phyloP scores from a whole-genome alignment of 2,329 filamentous ascomycete species.

The Aspergillus neotritici region DNA sequence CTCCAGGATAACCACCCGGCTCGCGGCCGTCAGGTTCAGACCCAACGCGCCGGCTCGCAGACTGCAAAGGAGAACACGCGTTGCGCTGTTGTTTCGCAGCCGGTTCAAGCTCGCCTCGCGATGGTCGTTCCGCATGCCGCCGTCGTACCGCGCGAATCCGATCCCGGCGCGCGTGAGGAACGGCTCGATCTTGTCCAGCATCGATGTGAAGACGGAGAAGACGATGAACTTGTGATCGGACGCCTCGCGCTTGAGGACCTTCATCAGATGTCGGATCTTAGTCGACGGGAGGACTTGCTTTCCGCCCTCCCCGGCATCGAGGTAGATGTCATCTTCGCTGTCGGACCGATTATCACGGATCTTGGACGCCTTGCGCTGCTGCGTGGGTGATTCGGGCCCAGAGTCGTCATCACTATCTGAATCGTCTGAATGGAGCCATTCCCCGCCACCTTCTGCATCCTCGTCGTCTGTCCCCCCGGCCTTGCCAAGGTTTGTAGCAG shows the following conservation, averaged over 20 bases:
- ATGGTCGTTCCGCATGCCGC: constrained; percentile 86
- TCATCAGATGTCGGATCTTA: constrained; percentile 82
- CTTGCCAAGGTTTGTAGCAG: constrained; percentile 59
- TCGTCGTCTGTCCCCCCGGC: constrained; percentile 84
- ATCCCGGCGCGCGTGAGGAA: constrained; percentile 73
- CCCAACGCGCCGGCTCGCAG: constrained; percentile 90
- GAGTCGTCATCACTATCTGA: constrained; percentile 48
- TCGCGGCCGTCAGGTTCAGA: constrained; percentile 89
- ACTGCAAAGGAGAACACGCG: constrained; percentile 82
- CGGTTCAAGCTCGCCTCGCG: constrained; percentile 79
- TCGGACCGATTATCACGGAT: constrained; percentile 38
- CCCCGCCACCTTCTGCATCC: constrained; percentile 78
- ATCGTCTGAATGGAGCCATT: constrained; percentile 69
- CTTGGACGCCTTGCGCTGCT: constrained; percentile 9
- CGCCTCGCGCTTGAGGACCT: constrained; percentile 73
- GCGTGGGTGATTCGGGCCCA: constrained; percentile 26
- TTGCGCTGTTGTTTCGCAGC: constrained; percentile 67
- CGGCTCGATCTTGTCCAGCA: constrained; percentile 93
- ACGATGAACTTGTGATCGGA: constrained; percentile 92
- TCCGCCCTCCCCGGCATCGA: constrained; percentile 36
- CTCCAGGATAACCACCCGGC: constrained; percentile 87
- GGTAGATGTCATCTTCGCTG: constrained; percentile 33
- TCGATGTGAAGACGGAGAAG: constrained; percentile 96
- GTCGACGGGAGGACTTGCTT: constrained; percentile 60
- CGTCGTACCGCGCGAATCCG: constrained; percentile 84